Evolutionary conservation across 495 filamentous ascomycete genomes (phyloP), one percentile per base, ranked within the genome.

Genomic region (Daldinia childiae): DNA sequence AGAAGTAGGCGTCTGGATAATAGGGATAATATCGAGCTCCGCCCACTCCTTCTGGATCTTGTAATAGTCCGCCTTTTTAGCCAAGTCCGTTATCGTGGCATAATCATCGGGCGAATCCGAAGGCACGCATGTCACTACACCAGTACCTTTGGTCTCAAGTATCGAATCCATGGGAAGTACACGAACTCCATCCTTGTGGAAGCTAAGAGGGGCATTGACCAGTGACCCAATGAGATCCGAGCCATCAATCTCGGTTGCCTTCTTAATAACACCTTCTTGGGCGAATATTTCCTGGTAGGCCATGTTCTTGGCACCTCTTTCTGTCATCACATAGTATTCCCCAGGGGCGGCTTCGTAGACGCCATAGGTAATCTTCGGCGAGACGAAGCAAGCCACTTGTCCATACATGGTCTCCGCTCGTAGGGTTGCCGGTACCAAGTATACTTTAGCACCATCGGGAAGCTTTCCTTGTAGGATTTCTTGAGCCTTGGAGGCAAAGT

Each of bases 321-420:
- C 91, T 9, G 92, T 95, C 58, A 92, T 85, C 70, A 99, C 85
- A 78, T 89, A 93, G 79, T 93, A 98, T 71, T 97, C 93, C 64
- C 90, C 91, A 56, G 95, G 90, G 12, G 88, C 87, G 54, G 92
- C 87, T 82, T 92, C 91, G 86, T 91, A 98, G 68, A 99, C 81
- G 58, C 94, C 93, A 74, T 99, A 98, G n/a, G 82, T 89, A 73
- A 97, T 90, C 79, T 90, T 92, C 2, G 95, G 94, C 29, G 93
- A 92, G 56, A 99, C 93, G 74, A 99, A 99, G 79, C 94, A 97
- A 82, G 93, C 95, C 1, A 89, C 94, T 79, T 99, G 95, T 27
- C 95, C 95, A 74, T 98, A 98, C 95, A 99, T 98, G 17, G 95
- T 99, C 83, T 99, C 95, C 19, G 95, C 92, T 72, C 95, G 88